phyloP scores from a whole-genome alignment of 1,284 basidiomycete genomes.

The Cutaneotrichosporon sp. region DNA sequence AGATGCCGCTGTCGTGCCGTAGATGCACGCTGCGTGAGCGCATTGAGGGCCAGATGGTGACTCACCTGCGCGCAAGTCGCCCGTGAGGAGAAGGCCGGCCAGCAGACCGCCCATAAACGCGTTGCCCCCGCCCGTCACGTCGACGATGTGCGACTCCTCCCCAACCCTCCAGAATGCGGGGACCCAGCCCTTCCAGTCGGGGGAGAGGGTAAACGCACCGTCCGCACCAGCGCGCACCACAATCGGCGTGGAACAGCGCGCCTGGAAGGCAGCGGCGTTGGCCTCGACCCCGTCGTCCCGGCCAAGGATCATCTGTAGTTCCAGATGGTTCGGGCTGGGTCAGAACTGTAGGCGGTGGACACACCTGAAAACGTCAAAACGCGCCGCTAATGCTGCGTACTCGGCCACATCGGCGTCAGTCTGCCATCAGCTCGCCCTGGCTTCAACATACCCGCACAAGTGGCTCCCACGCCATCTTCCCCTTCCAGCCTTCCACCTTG shows the following conservation, averaged over 20 bases:
- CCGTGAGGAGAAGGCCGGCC: conserved; percentile 64
- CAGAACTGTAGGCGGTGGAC: conserved; percentile 9
- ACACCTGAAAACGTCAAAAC: conserved; percentile 40
- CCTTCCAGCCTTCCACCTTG: conserved; percentile 58
- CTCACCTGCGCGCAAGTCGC: conserved; percentile 66
- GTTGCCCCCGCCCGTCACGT: conserved; percentile 88
- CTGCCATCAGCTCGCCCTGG: not conserved
- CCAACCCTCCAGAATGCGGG: conserved; percentile 67
- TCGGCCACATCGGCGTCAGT: not conserved
- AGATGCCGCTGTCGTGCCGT: conserved; percentile 75
- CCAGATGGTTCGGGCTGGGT: conserved; percentile 56
- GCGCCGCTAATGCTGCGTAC: conserved; percentile 24
- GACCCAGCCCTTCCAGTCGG: conserved; percentile 61
- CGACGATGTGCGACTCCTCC: conserved; percentile 60
- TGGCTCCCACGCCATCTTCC: conserved; percentile 76
- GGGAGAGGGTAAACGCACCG: conserved; percentile 65
- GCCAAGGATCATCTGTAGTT: conserved; percentile 51
- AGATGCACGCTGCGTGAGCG: conserved; percentile 60
- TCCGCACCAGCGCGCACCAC: conserved; percentile 74
- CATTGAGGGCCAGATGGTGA: not conserved
- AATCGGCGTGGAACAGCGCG: conserved; percentile 46
- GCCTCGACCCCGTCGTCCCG: conserved; percentile 39
- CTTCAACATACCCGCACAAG: conserved; percentile 52
- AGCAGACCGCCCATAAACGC: conserved; percentile 79
- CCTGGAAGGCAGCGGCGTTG: conserved; percentile 17